Evolutionary conservation across 176 grass and related monocot genomes (phyloP).

Genomic region (Aegilops umbellulata): DNA sequence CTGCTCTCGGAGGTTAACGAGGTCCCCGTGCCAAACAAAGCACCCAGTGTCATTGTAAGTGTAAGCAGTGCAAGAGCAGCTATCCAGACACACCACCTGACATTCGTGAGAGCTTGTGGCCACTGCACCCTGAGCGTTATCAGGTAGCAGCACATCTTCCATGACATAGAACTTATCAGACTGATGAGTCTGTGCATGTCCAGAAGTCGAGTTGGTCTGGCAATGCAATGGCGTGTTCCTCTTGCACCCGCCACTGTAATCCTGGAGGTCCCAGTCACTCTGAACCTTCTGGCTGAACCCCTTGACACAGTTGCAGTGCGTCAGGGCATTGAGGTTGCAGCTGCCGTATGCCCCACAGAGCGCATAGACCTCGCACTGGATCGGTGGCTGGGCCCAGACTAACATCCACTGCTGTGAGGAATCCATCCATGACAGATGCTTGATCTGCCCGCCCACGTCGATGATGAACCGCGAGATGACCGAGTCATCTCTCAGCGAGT

Average conservation of each 20-base stretch:
- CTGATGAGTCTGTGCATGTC: too few species aligned
- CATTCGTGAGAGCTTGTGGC: too few species aligned
- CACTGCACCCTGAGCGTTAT: too few species aligned
- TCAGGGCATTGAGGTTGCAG: constrained; percentile 30
- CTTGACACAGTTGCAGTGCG: constrained; percentile 33
- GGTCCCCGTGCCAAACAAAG: too few species aligned
- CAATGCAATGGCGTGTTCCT: too few species aligned
- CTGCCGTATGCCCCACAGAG: constrained; percentile 62
- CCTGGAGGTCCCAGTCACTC: constrained; percentile 44
- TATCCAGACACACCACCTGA: too few species aligned
- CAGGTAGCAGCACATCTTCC: too few species aligned
- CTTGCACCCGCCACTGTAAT: constrained; percentile 52
- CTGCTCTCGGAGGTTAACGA: too few species aligned
- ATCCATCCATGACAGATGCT: constrained; percentile 38
- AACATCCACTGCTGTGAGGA: constrained; percentile 19
- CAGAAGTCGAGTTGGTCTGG: too few species aligned
- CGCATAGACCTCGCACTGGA: constrained; percentile 51
- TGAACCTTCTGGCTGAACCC: constrained; percentile 50
- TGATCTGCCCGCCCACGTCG: constrained; percentile 48
- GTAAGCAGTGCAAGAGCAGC: too few species aligned
- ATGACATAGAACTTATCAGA: too few species aligned
- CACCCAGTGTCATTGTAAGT: too few species aligned
- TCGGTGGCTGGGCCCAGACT: constrained; percentile 54
- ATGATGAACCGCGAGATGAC: constrained; percentile 50
- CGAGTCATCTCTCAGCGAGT: constrained; percentile 30